phyloP scores from a whole-genome alignment of 768 basidiomycete species.

The Tubosaeta brunneosetosa region DNA sequence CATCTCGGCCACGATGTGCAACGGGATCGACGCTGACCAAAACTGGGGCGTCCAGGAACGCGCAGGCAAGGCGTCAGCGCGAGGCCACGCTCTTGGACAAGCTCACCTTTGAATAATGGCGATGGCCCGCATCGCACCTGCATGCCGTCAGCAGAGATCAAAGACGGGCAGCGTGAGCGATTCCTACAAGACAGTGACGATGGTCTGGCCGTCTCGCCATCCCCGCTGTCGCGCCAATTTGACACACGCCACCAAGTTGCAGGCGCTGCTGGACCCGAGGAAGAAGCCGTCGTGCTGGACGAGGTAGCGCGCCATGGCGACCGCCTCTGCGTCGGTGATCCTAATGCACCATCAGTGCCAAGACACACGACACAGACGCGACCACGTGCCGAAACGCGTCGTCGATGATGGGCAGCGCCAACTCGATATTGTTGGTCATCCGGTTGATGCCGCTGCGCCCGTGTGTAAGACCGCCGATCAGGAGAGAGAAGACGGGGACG shows the following conservation, averaged over 20 bases:
- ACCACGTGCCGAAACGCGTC: slow-evolving; percentile 64
- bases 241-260: slow-evolving; percentile 91
- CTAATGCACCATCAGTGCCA: slow-evolving; percentile 34
- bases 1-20: not conserved
- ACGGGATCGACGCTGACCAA: slow-evolving; percentile 36
- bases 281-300: slow-evolving; percentile 90
- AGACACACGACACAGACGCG: no score
- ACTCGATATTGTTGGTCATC: slow-evolving; percentile 82
- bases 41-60: slow-evolving; percentile 34
- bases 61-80: not conserved
- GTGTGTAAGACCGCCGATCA: not conserved
- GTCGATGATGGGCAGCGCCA: slow-evolving; percentile 80
- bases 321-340: slow-evolving; percentile 89
- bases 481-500: slow-evolving; percentile 18
- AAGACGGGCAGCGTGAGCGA: not conserved
- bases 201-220: slow-evolving; percentile 60
- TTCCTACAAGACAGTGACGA: slow-evolving; percentile 80
- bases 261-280: slow-evolving; percentile 93
- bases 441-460: slow-evolving; percentile 81
- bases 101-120: slow-evolving; percentile 88
- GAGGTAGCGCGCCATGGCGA: slow-evolving; percentile 92
- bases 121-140: slow-evolving; percentile 84
- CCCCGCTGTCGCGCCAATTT: slow-evolving; percentile 68
- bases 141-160: not conserved
- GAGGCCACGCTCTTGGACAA: not conserved